Base-by-base conservation (phyloP, 805 yeast species). In the Brettanomyces sp. region DNA sequence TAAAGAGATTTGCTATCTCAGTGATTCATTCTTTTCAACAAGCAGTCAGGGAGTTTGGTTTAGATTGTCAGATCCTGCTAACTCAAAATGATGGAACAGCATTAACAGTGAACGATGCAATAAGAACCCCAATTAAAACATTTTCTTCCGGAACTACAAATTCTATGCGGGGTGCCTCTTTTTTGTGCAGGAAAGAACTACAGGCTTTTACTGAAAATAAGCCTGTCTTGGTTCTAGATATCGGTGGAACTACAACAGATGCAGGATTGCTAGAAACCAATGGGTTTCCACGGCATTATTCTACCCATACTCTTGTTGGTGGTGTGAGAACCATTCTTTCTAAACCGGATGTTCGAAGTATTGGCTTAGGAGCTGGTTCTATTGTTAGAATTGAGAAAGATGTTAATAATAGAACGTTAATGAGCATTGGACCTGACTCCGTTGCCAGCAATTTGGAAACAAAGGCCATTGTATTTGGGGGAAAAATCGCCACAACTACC, bases 361-460 rank as follows among this genome's bases (percentile, higher is more conserved):
- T 73, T 45, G 78, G 78, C 3, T 59, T 73, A 2, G 77, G 78
- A 42, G 77, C 77, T 45, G 77, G 77, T 3, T 72, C 77, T 2
- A 57, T 69, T 18, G 73, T 73, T 3, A 54, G 69, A 43, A 58
- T 50, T 21, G 49, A 51, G 4, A 45, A 24, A 3, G 13, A 35
- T 6, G 37, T 13, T n/a, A 28, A 28, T 28, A 42, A 45, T 2
- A 22, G 35, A 5, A 5, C 35, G 12, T 13, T 12, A 13, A 38
- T 68, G 9, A 57, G 64, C 9, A 59, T 73, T 35, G 77, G 77
- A 3, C 77, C 79, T 1, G 77, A 72, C 42, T 70, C 76, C 11
- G 72, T 68, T 11, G 79, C 77, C 7, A 52, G 63, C 39, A 73
- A 72, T 25, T 65, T 69, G 21, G 55, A 59, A 28, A 57, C 53